Evolutionary conservation across 1,139 yeast genomes (phyloP).

Genomic region (Yamadazyma buinensis): DNA sequence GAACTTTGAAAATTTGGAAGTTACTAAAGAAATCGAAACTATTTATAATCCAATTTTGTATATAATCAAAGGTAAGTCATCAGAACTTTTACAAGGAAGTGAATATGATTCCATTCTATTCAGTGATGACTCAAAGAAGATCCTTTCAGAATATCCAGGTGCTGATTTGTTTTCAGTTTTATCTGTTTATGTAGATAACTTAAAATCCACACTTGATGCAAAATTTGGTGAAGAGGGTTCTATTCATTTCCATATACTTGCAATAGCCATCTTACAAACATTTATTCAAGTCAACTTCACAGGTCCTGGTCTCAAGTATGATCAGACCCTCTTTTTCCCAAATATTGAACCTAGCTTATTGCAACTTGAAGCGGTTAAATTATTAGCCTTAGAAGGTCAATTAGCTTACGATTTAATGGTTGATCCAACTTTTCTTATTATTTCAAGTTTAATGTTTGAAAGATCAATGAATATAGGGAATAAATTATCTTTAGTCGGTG

Average conservation of each 20-base stretch:
- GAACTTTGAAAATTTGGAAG: conserved; percentile 1
- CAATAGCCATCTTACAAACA: conserved; percentile 59
- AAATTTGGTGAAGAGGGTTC: conserved; percentile 13
- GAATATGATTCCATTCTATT: conserved; percentile 15
- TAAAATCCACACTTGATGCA: conserved; percentile 11
- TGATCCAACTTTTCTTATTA: conserved; percentile 49
- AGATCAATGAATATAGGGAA: conserved; percentile 30
- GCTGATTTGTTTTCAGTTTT: conserved; percentile 18
- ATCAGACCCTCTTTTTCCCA: conserved; percentile 31
- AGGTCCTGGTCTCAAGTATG: conserved; percentile 62
- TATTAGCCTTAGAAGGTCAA: conserved; percentile 57
- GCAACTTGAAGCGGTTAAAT: conserved; percentile 30
- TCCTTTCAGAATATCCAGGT: conserved; percentile 19
- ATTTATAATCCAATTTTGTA: conserved; percentile 9
- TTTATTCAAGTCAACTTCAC: conserved; percentile 79
- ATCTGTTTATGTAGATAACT: conserved; percentile 16
- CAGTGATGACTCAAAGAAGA: conserved; percentile 10
- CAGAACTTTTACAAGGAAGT: conserved; percentile 18
- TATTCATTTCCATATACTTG: conserved; percentile 35
- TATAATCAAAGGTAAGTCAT: conserved; percentile 23
- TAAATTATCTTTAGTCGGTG: conserved; percentile 27
- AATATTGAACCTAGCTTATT: conserved; percentile 23
- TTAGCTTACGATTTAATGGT: conserved; percentile 57
- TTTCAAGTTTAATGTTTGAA: conserved; percentile 53
- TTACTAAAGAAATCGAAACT: conserved; percentile 3